phyloP scores from a whole-genome alignment of 139 green algal genomes.

The Auxenochlorella protothecoides region DNA sequence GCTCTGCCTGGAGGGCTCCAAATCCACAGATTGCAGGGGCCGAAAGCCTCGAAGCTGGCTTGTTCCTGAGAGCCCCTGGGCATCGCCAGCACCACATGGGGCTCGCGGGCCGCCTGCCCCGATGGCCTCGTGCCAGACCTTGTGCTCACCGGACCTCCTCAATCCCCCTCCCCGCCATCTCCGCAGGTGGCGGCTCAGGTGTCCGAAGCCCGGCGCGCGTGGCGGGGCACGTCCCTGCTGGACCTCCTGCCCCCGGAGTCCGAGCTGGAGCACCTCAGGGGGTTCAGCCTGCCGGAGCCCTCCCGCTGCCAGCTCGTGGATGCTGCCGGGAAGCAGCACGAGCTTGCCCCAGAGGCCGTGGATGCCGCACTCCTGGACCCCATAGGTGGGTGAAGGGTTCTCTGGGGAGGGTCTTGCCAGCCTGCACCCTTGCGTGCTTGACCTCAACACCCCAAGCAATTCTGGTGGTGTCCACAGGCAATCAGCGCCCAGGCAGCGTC shows the following conservation, averaged over 20 bases:
- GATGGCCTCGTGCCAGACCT: neutral
- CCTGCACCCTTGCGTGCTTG: too few relatives aligned
- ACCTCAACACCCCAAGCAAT: too few relatives aligned
- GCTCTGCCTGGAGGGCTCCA: neutral
- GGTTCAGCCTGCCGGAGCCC: neutral
- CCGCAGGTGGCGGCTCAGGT: neutral
- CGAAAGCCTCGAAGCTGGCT: neutral
- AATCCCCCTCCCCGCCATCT: neutral
- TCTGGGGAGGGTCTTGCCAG: too few relatives aligned
- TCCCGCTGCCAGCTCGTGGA: slow-evolving; percentile 9
- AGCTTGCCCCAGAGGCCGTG: neutral
- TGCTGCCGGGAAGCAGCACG: slow-evolving; percentile 4
- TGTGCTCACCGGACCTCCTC: neutral
- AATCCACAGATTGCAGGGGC: neutral
- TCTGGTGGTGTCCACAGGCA: too few relatives aligned
- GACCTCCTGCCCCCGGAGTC: slow-evolving; percentile 2
- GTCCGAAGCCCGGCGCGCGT: slow-evolving; percentile 1
- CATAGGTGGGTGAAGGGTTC: neutral
- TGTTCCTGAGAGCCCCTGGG: neutral
- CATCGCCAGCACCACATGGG: neutral
- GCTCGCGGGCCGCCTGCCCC: neutral
- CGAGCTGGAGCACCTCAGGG: neutral
- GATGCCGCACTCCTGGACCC: slow-evolving; percentile 9
- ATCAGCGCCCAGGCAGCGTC: too few relatives aligned
- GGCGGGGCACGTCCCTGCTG: neutral